These are phyloP conservation scores for Tricladium varicosporioides DNA, from an alignment of 2,329 filamentous ascomycete genomes.

Conservation along the genomic window DNA sequence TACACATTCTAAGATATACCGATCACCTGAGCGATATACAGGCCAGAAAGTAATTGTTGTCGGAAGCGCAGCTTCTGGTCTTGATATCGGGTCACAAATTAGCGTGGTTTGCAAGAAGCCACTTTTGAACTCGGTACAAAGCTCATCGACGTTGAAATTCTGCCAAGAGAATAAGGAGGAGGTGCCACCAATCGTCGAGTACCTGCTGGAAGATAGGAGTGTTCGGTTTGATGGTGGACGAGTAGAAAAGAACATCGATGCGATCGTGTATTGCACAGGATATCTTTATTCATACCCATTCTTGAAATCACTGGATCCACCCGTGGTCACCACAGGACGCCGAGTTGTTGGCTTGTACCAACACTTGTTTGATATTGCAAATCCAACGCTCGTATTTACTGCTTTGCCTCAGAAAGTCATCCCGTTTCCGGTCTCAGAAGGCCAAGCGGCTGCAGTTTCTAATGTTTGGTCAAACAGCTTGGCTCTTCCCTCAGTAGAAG, in stretches of 20 bases:
- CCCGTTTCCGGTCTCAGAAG: constrained; percentile 80
- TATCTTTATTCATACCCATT: constrained; percentile 88
- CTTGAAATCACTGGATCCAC: constrained; percentile 45
- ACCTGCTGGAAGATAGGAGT: constrained; percentile 50
- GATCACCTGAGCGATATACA: constrained; percentile 59
- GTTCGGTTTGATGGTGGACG: constrained; percentile 66
- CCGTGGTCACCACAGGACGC: constrained; percentile 65
- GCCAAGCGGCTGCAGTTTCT: constrained; percentile 74
- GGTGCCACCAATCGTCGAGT: constrained; percentile 58
- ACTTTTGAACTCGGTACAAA: constrained; percentile 63
- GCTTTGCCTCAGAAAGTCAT: constrained; percentile 78
- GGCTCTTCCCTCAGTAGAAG: constrained; percentile 55
- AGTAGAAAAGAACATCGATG: constrained; percentile 67
- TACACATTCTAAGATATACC: constrained; percentile 78
- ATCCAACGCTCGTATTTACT: constrained; percentile 77
- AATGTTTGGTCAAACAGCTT: constrained; percentile 74
- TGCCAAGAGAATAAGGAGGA: constrained; percentile 42
- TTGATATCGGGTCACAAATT: constrained; percentile 81
- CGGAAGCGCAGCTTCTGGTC: constrained; percentile 79
- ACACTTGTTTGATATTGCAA: constrained; percentile 72
- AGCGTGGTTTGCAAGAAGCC: constrained; percentile 55
- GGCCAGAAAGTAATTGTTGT: constrained; percentile 78
- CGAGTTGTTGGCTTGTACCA: constrained; percentile 72
- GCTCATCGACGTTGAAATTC: constrained; percentile 41
- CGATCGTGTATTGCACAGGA: constrained; percentile 82